Evolutionary conservation across 1,284 basidiomycete genomes (phyloP).

Genomic region (Mycena sp.): DNA sequence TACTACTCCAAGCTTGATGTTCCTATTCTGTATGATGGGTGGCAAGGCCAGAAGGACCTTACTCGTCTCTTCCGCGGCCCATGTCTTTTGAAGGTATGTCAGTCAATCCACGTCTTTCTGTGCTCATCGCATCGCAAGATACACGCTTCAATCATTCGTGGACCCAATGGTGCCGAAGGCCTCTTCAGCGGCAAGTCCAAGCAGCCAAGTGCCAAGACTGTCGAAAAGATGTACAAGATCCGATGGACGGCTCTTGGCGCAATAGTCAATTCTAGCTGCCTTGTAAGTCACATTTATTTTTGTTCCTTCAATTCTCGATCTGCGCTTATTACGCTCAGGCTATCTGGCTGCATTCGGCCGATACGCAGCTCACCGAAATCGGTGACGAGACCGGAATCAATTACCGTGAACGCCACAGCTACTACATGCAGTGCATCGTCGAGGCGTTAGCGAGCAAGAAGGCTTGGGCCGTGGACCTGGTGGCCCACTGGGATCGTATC

Average conservation of each 20-base stretch:
- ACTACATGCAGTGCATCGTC: too few species aligned
- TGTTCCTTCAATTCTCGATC: too few species aligned
- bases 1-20: too few species aligned
- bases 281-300: conserved; percentile 13
- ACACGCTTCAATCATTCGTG: conserved; percentile 10
- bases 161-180: background rate
- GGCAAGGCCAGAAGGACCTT: background rate
- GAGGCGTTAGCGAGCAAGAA: background rate
- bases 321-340: too few species aligned
- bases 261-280: background rate
- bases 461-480: background rate
- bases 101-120: background rate
- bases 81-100: conserved; percentile 1
- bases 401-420: background rate
- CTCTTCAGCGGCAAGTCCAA: too few species aligned
- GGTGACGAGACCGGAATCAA: conserved; percentile 14
- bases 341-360: too few species aligned
- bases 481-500: background rate
- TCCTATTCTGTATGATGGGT: conserved; percentile 12
- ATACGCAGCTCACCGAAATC: conserved; percentile 2
- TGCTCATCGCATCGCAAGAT: conserved; percentile 6
- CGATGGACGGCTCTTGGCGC: background rate
- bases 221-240: conserved; percentile 4
- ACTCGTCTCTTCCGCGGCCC: background rate
- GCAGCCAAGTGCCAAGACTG: background rate